These are phyloP conservation scores for Ettlia oleoabundans DNA, from an alignment of 139 green algal genomes.

Conservation along the genomic window DNA sequence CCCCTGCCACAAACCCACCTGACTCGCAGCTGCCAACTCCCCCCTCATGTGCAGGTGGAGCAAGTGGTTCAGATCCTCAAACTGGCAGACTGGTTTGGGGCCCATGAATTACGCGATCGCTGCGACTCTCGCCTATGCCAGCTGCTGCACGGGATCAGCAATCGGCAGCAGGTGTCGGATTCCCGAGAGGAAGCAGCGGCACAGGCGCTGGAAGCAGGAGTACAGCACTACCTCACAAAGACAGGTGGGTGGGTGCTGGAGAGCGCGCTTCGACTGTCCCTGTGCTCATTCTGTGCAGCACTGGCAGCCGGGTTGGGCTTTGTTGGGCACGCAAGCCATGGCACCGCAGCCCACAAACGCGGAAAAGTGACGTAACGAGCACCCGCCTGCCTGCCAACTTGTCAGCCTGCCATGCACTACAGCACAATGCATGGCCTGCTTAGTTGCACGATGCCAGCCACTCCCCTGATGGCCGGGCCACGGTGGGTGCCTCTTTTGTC, in stretches of 20 bases:
- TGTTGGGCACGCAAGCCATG: no score
- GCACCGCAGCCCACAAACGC: no score
- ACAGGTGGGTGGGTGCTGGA: slow-evolving; percentile 26
- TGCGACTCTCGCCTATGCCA: slow-evolving; percentile 20
- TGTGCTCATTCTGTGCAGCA: no score
- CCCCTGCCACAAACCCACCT: background rate
- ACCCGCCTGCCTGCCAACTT: no score
- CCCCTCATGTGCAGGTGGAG: slow-evolving; percentile 4
- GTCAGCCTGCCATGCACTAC: no score
- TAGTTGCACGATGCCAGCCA: no score
- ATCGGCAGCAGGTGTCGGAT: slow-evolving; percentile 26
- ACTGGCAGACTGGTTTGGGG: slow-evolving; percentile 28
- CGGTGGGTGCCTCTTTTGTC: no score
- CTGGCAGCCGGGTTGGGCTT: no score
- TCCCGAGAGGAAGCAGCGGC: slow-evolving; percentile 20
- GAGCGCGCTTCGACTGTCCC: no score
- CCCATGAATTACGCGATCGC: slow-evolving; percentile 17
- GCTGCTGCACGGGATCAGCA: slow-evolving; percentile 20
- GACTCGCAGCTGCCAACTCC: background rate
- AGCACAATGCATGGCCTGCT: no score
- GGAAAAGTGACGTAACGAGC: no score
- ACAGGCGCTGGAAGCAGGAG: slow-evolving; percentile 8
- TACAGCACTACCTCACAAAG: slow-evolving; percentile 34
- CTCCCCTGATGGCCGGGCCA: no score
- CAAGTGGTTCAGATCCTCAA: slow-evolving; percentile 30